These are phyloP conservation scores for Syzygium syzygioides DNA, from an alignment of 441 rosid genomes.

Conservation along the genomic window DNA sequence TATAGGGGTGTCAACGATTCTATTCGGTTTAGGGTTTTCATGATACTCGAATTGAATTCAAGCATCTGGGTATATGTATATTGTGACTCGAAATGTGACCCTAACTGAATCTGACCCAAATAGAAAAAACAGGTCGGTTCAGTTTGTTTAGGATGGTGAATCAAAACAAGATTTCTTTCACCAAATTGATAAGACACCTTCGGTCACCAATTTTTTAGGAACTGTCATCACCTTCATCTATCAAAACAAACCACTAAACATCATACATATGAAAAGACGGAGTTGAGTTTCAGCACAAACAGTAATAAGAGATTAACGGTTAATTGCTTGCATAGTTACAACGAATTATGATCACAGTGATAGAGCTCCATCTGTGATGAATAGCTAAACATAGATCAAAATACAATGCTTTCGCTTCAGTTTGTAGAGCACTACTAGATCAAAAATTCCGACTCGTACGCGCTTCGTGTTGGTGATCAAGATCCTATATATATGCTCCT, in stretches of 20 bases:
- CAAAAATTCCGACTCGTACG: background rate
- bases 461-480: background rate
- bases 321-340: too few relatives aligned
- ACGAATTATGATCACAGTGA: too few relatives aligned
- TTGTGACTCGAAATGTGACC: background rate
- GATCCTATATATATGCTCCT: background rate
- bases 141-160: background rate
- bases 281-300: too few relatives aligned
- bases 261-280: background rate
- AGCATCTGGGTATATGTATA: background rate
- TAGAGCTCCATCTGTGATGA: background rate
- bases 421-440: background rate
- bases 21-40: background rate
- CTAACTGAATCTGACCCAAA: background rate
- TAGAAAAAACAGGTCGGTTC: background rate
- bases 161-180: background rate
- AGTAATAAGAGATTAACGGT: too few relatives aligned
- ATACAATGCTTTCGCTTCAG: background rate
- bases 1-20: background rate
- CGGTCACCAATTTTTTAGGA: background rate
- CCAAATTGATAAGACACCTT: background rate
- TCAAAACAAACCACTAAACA: background rate
- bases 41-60: accelerated
- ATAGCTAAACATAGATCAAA: background rate
- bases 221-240: background rate